Evolutionary conservation across 1,284 basidiomycete genomes (phyloP), one percentile per base, ranked within the genome.

Genomic region (Pseudozyma pruni): DNA sequence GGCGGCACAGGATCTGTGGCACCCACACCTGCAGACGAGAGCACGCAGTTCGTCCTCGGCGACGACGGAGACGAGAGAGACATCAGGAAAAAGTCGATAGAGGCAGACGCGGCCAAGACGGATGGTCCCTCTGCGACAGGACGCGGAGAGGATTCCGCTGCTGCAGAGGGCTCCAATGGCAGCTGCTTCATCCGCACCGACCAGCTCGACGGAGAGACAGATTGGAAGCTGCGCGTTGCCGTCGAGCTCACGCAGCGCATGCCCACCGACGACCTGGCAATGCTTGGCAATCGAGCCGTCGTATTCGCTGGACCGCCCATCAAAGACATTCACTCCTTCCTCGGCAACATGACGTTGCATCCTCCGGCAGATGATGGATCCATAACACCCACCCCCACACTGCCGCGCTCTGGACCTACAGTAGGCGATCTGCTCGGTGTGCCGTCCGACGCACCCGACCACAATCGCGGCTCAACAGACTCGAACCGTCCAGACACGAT

Each of bases 131-230:
- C 45, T 1, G 38, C 23, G 8, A 13, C 55, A 10, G 20, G 39
- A n/a, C 7, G 29, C 10, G 22, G 33, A n/a, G 42, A 25, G 19
- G 56, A 42, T 4, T 10, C 38, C 13, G 50, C 52, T 9, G 33
- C 51, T 9, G 33, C 51, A 8, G 54, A 54, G n/a, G 94, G 94
- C 69, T 83, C 87, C 4, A 89, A 90, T 31, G 96, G 96, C 2
- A 94, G 94, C 1, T 98, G 95, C 82, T 99, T 98, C 83, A 91
- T 99, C 50, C 87, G 95, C 6, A 99, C 96, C 0, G 96, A 99
- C 83, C 96, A 98, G 81, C 87, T 99, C 10, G 96, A 99, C 75
- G 96, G 96, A 40, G 96, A 99, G 84, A 99, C 96, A 1, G 96
- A 98, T 78, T 98, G 96, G 96, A 99, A 99, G 83, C 85, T 98